Conservation (phyloP, 169 alveolate genomes). For the Cryptosporidium tyzzeri region DNA sequence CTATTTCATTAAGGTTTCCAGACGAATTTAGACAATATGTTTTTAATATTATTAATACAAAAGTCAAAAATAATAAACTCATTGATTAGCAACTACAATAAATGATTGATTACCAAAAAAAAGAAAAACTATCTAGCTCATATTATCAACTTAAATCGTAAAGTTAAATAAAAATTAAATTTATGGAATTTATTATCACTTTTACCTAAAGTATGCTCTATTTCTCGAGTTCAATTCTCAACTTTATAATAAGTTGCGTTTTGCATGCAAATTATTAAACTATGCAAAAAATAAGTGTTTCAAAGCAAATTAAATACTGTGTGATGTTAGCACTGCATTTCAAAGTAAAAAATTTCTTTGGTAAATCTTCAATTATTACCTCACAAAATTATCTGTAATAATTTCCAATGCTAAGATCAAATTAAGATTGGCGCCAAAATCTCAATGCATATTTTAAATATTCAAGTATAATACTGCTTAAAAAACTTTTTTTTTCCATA, state of each 20-base stretch:
- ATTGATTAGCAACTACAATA: background rate
- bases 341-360: no score
- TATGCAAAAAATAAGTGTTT: background rate
- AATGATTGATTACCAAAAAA: background rate
- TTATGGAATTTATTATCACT: background rate
- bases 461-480: background rate
- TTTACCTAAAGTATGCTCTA: slow-evolving; percentile 16
- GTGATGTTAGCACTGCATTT: no score
- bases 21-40: background rate
- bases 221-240: slow-evolving; percentile 22
- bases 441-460: background rate
- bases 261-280: slow-evolving; percentile 4
- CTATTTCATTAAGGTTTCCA: slow-evolving; percentile 13
- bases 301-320: background rate
- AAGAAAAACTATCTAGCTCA: background rate
- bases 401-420: background rate
- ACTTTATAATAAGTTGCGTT: background rate
- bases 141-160: background rate
- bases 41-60: background rate
- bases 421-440: slow-evolving; percentile 33
- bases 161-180: background rate
- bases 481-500: background rate
- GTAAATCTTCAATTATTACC: no score
- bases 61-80: slow-evolving; percentile 4
- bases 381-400: background rate